phyloP scores from a whole-genome alignment of 495 filamentous ascomycete genomes.

The Penicillium cosmopolitanum region DNA sequence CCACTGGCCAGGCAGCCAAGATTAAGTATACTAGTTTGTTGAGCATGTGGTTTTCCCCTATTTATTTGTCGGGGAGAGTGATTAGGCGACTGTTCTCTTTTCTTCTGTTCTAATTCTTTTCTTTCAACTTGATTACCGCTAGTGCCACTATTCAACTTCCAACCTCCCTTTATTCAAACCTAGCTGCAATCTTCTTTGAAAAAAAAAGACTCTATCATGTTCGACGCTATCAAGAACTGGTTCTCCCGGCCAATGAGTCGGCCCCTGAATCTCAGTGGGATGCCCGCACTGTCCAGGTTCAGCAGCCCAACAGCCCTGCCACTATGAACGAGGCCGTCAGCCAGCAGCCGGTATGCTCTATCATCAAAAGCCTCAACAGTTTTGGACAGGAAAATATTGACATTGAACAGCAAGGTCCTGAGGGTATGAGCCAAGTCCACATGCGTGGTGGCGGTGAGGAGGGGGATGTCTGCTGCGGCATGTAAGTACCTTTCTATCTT shows the following conservation, averaged over 20 bases:
- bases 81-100: background rate
- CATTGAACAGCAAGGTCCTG: slow-evolving; percentile 2
- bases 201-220: background rate
- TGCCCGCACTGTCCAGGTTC: slow-evolving; percentile 1
- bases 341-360: background rate
- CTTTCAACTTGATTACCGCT: background rate
- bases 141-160: background rate
- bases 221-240: slow-evolving; percentile 3
- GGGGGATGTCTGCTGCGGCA: slow-evolving; percentile 15
- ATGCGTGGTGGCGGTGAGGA: slow-evolving; percentile 17
- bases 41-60: slow-evolving; percentile 1
- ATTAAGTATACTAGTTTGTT: slow-evolving; percentile 1
- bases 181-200: background rate
- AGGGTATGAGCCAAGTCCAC: slow-evolving; percentile 12
- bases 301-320: background rate
- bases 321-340: background rate
- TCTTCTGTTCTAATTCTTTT: background rate
- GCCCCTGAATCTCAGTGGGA: slow-evolving; percentile 2
- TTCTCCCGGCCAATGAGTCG: background rate
- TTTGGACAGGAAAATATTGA: background rate
- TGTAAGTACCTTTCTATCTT: slow-evolving; percentile 11
- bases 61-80: background rate
- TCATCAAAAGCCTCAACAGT: background rate
- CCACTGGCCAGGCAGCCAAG: slow-evolving; percentile 1
- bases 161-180: background rate